Evolutionary conservation across 139 green algal species (phyloP), one percentile per base, ranked within the genome.

Genomic region (Gonium pectorale): DNA sequence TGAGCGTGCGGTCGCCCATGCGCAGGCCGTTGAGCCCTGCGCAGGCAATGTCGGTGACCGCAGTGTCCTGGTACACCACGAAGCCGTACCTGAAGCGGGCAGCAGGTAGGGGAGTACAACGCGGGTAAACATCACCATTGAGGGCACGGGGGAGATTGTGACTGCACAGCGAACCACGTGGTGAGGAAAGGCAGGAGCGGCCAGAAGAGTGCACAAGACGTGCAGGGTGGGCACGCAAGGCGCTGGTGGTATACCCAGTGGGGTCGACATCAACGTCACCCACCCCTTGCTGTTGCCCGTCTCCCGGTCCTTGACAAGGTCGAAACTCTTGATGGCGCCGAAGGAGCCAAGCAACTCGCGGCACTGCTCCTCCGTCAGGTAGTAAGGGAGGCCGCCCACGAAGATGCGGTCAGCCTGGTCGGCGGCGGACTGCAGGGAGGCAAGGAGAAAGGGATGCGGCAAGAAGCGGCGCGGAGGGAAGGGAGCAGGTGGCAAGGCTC

Each of bases 311-410:
- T 95, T 97, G 85, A 99, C 94, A 27, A 99, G 91, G 85, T 99
- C 95, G 79, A 99, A 98, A 5, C 67, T 86, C 69, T 96, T 95
- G 92, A 98, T 95, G 46, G 77, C 67, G 9, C 97, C 97, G 78
- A 99, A 99, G 27, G 92, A 93, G 44, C 90, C 90, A 68, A 99
- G 86, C 85, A 99, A 91, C 92, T 99, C 97, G n/a, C 91, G 91
- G 91, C 97, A 97, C 80, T 92, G 88, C 80, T 97, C 93, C 72
- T 99, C 97, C 4, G 86, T 97, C 31, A 99, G 89, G 90, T 98
- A 99, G 92, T 99, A 98, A 2, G 97, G 97, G 86, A 99, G 89
- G 24, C 97, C 97, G 62, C 97, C 97, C 38, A 99, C 93, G 89
- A 99, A 99, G 67, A 99, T 92, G 43, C 97, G 92, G 54, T 86